A percentile compares a stretch with the other conserved stretches of the same genome.
These are phyloP conservation scores for Neurospora sp. DNA, from an alignment of 495 filamentous ascomycete species.

Conservation along the genomic window DNA sequence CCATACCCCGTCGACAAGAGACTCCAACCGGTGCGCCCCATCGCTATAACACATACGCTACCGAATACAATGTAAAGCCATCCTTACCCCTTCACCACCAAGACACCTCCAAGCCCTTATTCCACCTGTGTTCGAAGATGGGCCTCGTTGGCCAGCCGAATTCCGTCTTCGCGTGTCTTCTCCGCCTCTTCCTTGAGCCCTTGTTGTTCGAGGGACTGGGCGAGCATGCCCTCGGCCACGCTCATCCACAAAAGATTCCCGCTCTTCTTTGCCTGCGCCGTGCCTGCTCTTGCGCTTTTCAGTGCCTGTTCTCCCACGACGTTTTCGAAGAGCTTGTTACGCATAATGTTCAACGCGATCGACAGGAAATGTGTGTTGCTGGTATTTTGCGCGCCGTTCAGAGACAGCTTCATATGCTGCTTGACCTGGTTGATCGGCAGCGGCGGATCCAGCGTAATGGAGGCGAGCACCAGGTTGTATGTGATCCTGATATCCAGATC, in stretches of 20 bases:
- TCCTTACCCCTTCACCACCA: not conserved
- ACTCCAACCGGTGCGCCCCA: not conserved
- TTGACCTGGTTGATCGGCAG: slow-evolving; percentile 63
- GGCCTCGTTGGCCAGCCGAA: slow-evolving; percentile 22
- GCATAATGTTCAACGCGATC: slow-evolving; percentile 80
- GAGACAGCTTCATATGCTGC: slow-evolving; percentile 56
- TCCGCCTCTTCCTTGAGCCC: slow-evolving; percentile 56
- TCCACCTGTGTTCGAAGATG: slow-evolving; percentile 13
- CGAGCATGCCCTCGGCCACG: slow-evolving; percentile 72
- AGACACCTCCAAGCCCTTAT: not conserved
- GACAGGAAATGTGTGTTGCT: slow-evolving; percentile 69
- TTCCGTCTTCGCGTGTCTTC: slow-evolving; percentile 18
- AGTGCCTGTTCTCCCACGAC: slow-evolving; percentile 85
- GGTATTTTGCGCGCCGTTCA: slow-evolving; percentile 40
- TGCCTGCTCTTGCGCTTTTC: slow-evolving; percentile 70
- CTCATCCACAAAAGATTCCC: slow-evolving; percentile 77
- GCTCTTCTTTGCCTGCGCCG: slow-evolving; percentile 62
- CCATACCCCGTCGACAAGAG: not conserved
- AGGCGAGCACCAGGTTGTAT: slow-evolving; percentile 67
- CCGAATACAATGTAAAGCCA: not conserved
- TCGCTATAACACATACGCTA: not conserved
- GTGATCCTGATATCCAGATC: slow-evolving; percentile 69
- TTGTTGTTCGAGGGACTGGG: slow-evolving; percentile 61
- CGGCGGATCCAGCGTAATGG: slow-evolving; percentile 44
- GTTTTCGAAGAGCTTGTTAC: slow-evolving; percentile 70